Evolutionary conservation across 2,329 filamentous ascomycete genomes (phyloP), one percentile per base, ranked within the genome.

Genomic region (Penicillium crustosum): DNA sequence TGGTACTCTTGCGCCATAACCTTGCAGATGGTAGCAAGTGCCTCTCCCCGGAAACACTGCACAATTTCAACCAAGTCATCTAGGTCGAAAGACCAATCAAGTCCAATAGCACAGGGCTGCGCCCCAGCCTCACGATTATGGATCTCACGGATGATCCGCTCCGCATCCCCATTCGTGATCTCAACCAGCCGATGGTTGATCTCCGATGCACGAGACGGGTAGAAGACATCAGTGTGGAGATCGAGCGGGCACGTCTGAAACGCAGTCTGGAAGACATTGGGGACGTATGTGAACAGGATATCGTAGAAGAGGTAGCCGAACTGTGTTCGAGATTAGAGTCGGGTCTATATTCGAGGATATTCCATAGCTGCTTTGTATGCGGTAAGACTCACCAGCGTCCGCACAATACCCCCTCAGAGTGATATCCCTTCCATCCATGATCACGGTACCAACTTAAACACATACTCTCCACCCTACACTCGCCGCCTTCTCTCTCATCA

Each of bases 1-100:
- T 86, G 85, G 75, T 99, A 99, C 73, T 99, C 94, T 76, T 99
- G 93, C 41, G 91, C 93, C 83, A 97, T 87, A 41, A 97, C 91
- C 75, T 93, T 94, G 78, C 94, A 97, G 31, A 97, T 82, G 0
- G 87, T 87, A 6, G 90, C 90, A 59, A 99, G 79, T 1, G 90
- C 91, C 60, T 86, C 85, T n/a, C 90, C 88, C 31, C 86, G 82
- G 70, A 96, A 96, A 76, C 90, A 93, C 25, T 77, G 70, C 6
- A 88, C 87, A 59, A 97, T 88, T 73, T 96, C 91, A 7, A 89
- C 71, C 27, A 99, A 76, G 71, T 97, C 93, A 4, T 86, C 81
- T 6, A 93, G 75, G 38, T 88, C 87, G 71, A 92, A 97, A 47
- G 89, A 86, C 94, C 94, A 99, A 70, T 94, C 89, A 42, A 99